These are phyloP conservation scores for Cenococcum geophilum DNA, from an alignment of 495 filamentous ascomycete genomes.

Conservation along the genomic window DNA sequence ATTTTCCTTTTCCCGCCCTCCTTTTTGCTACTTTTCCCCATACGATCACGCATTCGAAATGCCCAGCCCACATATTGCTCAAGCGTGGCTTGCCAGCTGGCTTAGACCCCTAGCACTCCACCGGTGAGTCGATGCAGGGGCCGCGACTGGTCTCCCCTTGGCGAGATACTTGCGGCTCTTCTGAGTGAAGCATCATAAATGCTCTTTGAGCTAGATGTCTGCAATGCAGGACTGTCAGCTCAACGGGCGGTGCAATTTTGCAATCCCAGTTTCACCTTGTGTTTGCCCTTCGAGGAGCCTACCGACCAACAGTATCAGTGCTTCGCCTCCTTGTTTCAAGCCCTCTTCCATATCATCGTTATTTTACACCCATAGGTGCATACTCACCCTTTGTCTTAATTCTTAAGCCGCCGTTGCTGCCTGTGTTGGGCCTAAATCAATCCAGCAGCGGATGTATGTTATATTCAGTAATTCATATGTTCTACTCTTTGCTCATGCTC, in stretches of 20 bases:
- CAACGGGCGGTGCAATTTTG: conserved; percentile 25
- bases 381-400: background rate
- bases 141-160: background rate
- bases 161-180: conserved; percentile 25
- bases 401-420: background rate
- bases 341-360: background rate
- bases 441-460: conserved; percentile 2
- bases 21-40: conserved; percentile 21
- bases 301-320: background rate
- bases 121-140: conserved; percentile 25
- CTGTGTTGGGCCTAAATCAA: background rate
- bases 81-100: conserved; percentile 5
- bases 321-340: conserved; percentile 28
- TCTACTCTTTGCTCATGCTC: conserved; percentile 8
- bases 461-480: background rate
- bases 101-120: background rate
- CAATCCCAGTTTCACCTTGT: conserved; percentile 7
- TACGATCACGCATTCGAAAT: conserved; percentile 12
- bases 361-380: background rate
- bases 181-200: conserved; percentile 25
- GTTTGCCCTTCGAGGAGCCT: conserved; percentile 13
- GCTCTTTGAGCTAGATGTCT: conserved; percentile 1
- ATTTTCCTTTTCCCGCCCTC: conserved; percentile 19
- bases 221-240: conserved; percentile 16
- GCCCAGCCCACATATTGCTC: conserved; percentile 16